Base-by-base conservation (phyloP, 1,284 basidiomycete species). In the Trichosporon coremiiforme region DNA sequence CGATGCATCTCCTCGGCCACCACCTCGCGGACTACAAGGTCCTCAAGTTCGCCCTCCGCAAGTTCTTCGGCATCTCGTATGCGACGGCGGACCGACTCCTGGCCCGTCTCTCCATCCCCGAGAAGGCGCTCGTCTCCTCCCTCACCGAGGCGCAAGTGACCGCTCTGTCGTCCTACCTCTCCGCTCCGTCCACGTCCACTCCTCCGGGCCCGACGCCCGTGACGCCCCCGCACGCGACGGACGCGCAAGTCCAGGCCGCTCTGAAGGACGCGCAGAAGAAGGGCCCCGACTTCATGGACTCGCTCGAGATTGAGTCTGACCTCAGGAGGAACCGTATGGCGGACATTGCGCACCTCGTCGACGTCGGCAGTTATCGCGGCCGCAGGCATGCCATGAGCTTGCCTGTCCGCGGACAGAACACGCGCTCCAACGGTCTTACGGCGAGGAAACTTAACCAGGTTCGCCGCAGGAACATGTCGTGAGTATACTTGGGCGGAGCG, bases 321-420 rank as follows among this genome's bases (percentile, higher is more conserved):
- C 80, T 87, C 57, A 80, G 85, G 64, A 79, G 86, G 45, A 71
- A 78, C 8, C 74, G 85, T 29, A 81, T 82, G 68, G 84, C 81
- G 38, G 85, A 88, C 78, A 86, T 88, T 66, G 81, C 82, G 5
- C 87, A 87, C 75, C 84, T 86, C 75, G 77, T 85, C 55, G 80
- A 82, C 36, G 84, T 87, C 36, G 87, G 87, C 3, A 85, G 83
- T 13, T 86, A 87, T 72, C 76, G 80, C 12, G 87, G 87, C 2
- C 79, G 85, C 71, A 66, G 83, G 76, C 86, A 87, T 69, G 85
- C 86, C 0, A 81, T 83, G 68, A 84, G 86, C 20, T 76, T 86
- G 25, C 87, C 87, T 0, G 87, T 87, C 0, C 78, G 86, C 29
- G 87, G 87, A 5, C 87, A 88, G 77, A 80, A 84, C 63, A 88